Percentiles rank a stretch among this genome's conserved stretches.
Evolutionary conservation across 495 filamentous ascomycete species (phyloP).

Genomic region (Penicillium coffeae): DNA sequence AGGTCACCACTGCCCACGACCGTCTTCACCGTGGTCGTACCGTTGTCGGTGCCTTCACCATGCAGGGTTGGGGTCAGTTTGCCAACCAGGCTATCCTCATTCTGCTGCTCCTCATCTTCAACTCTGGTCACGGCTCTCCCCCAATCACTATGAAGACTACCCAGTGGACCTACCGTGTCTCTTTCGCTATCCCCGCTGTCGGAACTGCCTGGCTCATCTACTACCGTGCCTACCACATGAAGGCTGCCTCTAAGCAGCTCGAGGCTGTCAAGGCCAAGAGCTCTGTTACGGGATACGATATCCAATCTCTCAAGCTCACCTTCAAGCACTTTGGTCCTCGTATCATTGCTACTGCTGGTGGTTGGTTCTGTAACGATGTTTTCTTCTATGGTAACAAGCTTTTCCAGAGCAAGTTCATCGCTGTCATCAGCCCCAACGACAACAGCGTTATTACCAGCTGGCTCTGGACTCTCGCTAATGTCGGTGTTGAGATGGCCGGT

Average conservation of each 20-base stretch:
- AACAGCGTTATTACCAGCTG: constrained; percentile 69
- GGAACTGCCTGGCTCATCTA: constrained; percentile 89
- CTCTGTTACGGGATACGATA: constrained; percentile 81
- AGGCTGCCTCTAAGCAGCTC: constrained; percentile 65
- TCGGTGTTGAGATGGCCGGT: constrained; percentile 68
- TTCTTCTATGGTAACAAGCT: constrained; percentile 98
- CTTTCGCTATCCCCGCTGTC: constrained; percentile 76
- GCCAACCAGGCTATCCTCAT: constrained; percentile 83
- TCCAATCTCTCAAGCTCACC: constrained; percentile 65
- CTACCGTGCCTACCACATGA: constrained; percentile 87
- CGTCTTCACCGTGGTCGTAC: constrained; percentile 88
- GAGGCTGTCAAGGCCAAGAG: constrained; percentile 72
- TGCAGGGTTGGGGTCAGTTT: constrained; percentile 95
- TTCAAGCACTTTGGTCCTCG: constrained; percentile 75
- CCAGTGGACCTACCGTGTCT: constrained; percentile 81
- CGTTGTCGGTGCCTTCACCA: constrained; percentile 85
- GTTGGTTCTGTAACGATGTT: constrained; percentile 87
- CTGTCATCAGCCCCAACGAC: constrained; percentile 56
- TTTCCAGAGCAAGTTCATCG: constrained; percentile 83
- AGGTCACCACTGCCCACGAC: constrained; percentile 78
- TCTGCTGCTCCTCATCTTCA: constrained; percentile 71
- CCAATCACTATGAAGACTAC: constrained; percentile 65
- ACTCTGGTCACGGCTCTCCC: constrained; percentile 62
- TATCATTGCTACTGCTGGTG: constrained; percentile 71
- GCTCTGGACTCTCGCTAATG: constrained; percentile 84